Evolutionary conservation across 2,329 filamentous ascomycete genomes (phyloP), one percentile per base, ranked within the genome.

Genomic region (Kalmusia sp.): DNA sequence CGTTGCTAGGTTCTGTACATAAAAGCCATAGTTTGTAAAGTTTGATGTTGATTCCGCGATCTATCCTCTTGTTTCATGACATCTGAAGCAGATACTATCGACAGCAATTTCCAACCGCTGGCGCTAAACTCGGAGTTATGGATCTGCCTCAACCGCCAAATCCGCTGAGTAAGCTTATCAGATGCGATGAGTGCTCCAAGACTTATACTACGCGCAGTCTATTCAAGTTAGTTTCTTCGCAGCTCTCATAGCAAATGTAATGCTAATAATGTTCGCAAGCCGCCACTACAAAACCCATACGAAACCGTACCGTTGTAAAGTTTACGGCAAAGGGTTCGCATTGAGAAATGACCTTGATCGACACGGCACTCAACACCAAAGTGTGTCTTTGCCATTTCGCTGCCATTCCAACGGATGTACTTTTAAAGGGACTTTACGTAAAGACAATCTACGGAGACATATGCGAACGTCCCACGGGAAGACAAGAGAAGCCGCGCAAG

Each of bases 241-340:
- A 21, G 28, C 37, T 43, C 22, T 34, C 3, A 3, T 39, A n/a
- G 7, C 28, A 19, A 27, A 37, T 25, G 9, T 3, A 21, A 15
- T 17, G 38, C 48, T 55, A 15, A 49, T 22, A n/a, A 41, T 19
- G 24, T 15, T 40, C 21, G 21, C 17, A 19, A 58, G 55, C 48
- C 55, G 55, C 19, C 55, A 58, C 33, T 49, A 50, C 34, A 56
- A 58, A 39, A 58, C 49, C 14, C 55, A 58, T 48, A 21, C 44
- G 6, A 39, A 15, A 27, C 55, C 55, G 30, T 38, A 58, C 31
- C 31, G 44, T 25, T 58, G 55, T 45, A 50, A 58, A 17, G 33
- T 48, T 6, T 58, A 53, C 30, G 35, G 25, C 19, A 49, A 47
- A 41, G 49, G 53, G 15, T 58, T 58, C 38, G 49, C 43, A 17